Evolutionary conservation across 768 basidiomycete genomes (phyloP), one percentile per base, ranked within the genome.

Genomic region (Sporobolomyces phaffii): DNA sequence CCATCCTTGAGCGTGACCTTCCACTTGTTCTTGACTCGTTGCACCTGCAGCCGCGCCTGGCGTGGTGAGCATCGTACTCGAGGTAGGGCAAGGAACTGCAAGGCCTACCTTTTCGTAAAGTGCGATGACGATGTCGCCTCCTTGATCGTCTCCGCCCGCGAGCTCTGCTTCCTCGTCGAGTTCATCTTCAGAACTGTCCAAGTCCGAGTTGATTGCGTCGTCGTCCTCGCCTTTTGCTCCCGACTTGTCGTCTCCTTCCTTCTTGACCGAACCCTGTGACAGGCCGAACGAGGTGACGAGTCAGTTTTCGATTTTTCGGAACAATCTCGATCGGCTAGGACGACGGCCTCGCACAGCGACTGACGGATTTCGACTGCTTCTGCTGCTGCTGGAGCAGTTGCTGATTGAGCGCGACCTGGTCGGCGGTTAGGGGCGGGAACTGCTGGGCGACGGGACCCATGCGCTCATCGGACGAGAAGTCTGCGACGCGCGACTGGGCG

Each of bases 11-110:
- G 83, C 28, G 90, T 86, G 66, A 92, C 71, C 81, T 98, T 99
- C 96, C 96, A 99, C 81, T 98, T 99, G 81, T 96, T 98, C 80
- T 98, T 99, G 29, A 98, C 94, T n/a, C 96, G 84, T 48, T 93
- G 91, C 40, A 98, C 94, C 93, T 98, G 72, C 17, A 11, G 20
- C 17, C 24, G 14, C 22, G 14, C 29, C 28, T n/a, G n/a, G n/a
- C n/a, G n/a, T n/a, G n/a, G n/a, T n/a, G n/a, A n/a, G n/a, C n/a
- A n/a, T n/a, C n/a, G n/a, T n/a, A n/a, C n/a, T n/a, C n/a, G n/a
- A n/a, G 33, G 15, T 57, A 29, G 29, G 48, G 36, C 24, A 50
- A 3, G 15, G 68, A 28, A 22, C n/a, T 8, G 44, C 9, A 8
- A 28, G 24, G 28, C 81, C 44, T 62, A 91, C 94, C 86, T 98